Percentiles rank a stretch among this genome's conserved stretches.
Evolutionary conservation across 2,329 filamentous ascomycete genomes (phyloP).

Genomic region (Paraphaeosphaeria sporulosa): DNA sequence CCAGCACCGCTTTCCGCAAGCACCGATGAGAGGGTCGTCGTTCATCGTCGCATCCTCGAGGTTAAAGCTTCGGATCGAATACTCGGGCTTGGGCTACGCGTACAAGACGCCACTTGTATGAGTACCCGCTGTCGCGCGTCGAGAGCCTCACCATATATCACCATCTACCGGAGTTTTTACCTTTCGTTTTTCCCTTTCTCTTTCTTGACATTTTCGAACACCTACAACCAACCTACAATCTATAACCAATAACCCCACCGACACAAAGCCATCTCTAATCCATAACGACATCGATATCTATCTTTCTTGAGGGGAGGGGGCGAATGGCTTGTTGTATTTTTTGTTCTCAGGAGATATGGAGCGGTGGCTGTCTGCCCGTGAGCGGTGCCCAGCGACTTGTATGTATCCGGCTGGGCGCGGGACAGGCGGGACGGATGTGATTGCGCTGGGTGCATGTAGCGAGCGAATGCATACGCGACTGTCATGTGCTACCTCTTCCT

Average conservation of each 20-base stretch:
- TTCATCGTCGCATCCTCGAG: slow-evolving; percentile 44
- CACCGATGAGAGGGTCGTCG: slow-evolving; percentile 53
- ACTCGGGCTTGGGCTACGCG: slow-evolving; percentile 14
- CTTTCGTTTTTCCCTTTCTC: slow-evolving; percentile 11
- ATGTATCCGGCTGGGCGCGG: slow-evolving; percentile 2
- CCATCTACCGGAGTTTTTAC: slow-evolving; percentile 29
- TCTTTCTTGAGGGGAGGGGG: background rate
- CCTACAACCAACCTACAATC: slow-evolving; percentile 19
- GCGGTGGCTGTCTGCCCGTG: background rate
- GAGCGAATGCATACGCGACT: background rate
- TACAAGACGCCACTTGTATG: slow-evolving; percentile 16
- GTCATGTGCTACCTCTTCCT: background rate
- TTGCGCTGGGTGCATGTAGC: background rate
- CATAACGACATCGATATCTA: slow-evolving; percentile 23
- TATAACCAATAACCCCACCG: slow-evolving; percentile 13
- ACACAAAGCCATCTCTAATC: background rate
- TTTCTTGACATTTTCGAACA: slow-evolving; percentile 23
- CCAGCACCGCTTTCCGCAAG: slow-evolving; percentile 38
- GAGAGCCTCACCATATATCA: slow-evolving; percentile 41
- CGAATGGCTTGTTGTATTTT: slow-evolving; percentile 14
- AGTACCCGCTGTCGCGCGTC: slow-evolving; percentile 37
- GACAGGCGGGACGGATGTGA: background rate
- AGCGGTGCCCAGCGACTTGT: background rate
- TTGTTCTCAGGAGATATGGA: background rate
- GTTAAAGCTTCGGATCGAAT: slow-evolving; percentile 44